Conservation (phyloP, 140 eudicot genomes). For the Bidens hawaiensis region DNA sequence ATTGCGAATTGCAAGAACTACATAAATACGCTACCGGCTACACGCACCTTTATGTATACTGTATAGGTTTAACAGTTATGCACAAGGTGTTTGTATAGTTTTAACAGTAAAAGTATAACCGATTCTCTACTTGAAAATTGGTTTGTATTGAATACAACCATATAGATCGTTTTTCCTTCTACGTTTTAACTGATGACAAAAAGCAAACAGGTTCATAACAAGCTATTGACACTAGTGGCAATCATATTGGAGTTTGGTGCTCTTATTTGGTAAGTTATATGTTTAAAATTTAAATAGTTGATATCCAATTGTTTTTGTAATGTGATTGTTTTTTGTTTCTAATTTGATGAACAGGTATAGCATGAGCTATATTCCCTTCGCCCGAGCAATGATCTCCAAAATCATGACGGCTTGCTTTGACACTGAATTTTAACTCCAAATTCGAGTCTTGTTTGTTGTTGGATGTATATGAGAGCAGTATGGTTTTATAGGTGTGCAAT, state of each 20-base stretch:
- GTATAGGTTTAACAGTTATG: too few relatives aligned
- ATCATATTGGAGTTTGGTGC: slow-evolving; percentile 90
- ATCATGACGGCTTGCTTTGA: slow-evolving; percentile 81
- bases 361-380: slow-evolving; percentile 95
- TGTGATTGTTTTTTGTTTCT: neutral
- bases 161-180: neutral
- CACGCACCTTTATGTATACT: too few relatives aligned
- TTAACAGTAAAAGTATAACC: neutral
- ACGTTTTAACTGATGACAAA: slow-evolving; percentile 3
- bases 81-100: too few relatives aligned
- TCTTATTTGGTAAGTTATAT: slow-evolving; percentile 68
- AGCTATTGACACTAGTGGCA: slow-evolving; percentile 85
- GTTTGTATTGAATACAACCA: neutral
- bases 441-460: slow-evolving; percentile 13
- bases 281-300: neutral
- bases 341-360: slow-evolving; percentile 70
- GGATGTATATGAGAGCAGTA: slow-evolving; percentile 22
- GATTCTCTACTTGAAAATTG: neutral
- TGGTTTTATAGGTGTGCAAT: neutral
- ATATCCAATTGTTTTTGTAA: neutral
- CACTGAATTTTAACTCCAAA: slow-evolving; percentile 64
- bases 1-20: neutral
- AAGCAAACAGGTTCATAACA: slow-evolving; percentile 69
- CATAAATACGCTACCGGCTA: too few relatives aligned
- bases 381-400: slow-evolving; percentile 88